A percentile compares a stretch with the other conserved stretches of the same genome.
phyloP scores from a whole-genome alignment of 768 basidiomycete genomes.

The Austroboletus festivus region DNA sequence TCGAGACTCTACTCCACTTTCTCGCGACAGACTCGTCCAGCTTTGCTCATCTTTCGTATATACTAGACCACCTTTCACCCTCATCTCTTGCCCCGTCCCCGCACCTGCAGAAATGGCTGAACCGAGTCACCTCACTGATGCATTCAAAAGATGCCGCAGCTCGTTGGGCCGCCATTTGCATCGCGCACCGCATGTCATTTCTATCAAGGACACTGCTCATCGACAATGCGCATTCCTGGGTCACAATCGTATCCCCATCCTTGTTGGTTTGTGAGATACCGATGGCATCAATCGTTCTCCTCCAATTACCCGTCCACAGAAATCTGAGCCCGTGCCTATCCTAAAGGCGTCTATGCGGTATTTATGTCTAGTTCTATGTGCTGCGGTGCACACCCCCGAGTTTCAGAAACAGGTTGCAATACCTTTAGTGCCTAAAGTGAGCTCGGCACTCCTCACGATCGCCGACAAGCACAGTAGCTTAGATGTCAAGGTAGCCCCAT shows the following conservation, averaged over 20 bases:
- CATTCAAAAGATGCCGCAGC: constrained; percentile 75
- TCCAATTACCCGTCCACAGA: constrained; percentile 41
- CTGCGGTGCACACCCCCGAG: constrained; percentile 60
- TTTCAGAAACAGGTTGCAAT: constrained; percentile 77
- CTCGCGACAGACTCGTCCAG: constrained; percentile 67
- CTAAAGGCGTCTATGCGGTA: constrained; percentile 66
- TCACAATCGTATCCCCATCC: constrained; percentile 58
- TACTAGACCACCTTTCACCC: constrained; percentile 52
- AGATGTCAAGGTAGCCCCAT: constrained; percentile 51
- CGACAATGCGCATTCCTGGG: constrained; percentile 72
- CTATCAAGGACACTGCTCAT: constrained; percentile 59
- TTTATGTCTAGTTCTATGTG: constrained; percentile 56
- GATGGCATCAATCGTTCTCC: constrained; percentile 13
- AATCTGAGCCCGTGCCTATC: constrained; percentile 60
- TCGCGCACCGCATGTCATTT: constrained; percentile 64
- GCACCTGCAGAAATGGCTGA: constrained; percentile 71
- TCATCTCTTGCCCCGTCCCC: constrained; percentile 57
- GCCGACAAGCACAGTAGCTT: constrained; percentile 48
- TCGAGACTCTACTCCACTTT: constrained; percentile 64
- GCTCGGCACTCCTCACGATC: constrained; percentile 51
- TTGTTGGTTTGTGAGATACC: constrained; percentile 58
- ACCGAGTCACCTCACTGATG: constrained; percentile 69
- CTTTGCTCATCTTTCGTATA: constrained; percentile 54
- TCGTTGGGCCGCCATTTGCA: constrained; percentile 76
- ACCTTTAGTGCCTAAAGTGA: constrained; percentile 73